Conservation (phyloP, 2,329 filamentous ascomycete species). For the Alternaria sp. region DNA sequence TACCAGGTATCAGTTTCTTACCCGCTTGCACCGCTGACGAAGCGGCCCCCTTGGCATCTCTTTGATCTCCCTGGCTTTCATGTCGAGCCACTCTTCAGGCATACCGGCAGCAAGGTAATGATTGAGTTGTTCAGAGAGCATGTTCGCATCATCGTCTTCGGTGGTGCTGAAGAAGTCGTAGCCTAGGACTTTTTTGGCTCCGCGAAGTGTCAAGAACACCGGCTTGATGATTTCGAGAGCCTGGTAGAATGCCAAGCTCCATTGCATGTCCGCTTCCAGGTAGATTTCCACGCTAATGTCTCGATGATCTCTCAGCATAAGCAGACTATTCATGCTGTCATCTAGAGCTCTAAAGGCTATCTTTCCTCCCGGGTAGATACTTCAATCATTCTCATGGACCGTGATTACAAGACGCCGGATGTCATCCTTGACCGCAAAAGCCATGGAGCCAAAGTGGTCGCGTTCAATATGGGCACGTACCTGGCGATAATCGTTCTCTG, state of each 20-base stretch:
- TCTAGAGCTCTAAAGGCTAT: background rate
- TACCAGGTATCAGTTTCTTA: background rate
- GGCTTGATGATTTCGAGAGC: slow-evolving; percentile 17
- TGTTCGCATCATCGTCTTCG: background rate
- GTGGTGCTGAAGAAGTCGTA: slow-evolving; percentile 19
- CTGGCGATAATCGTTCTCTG: slow-evolving; percentile 14
- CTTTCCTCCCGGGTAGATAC: background rate
- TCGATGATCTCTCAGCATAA: slow-evolving; percentile 10
- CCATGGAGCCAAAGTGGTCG: slow-evolving; percentile 8
- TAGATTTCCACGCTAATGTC: slow-evolving; percentile 12
- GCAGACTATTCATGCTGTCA: slow-evolving; percentile 18
- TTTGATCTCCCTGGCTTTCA: slow-evolving; percentile 17
- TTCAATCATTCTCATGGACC: background rate
- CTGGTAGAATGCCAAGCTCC: slow-evolving; percentile 7
- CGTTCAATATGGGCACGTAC: slow-evolving; percentile 15
- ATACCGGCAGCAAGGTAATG: slow-evolving; percentile 15
- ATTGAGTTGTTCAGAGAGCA: slow-evolving; percentile 19
- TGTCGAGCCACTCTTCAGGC: slow-evolving; percentile 18
- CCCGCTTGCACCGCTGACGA: slow-evolving; percentile 9
- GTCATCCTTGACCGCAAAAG: background rate
- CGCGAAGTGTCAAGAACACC: background rate
- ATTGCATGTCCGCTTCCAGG: slow-evolving; percentile 4
- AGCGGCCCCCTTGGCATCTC: background rate
- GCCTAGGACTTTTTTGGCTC: slow-evolving; percentile 14
- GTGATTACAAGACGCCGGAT: slow-evolving; percentile 13